Evolutionary conservation across 805 yeast species (phyloP).

Genomic region (Komagataella pastoris): DNA sequence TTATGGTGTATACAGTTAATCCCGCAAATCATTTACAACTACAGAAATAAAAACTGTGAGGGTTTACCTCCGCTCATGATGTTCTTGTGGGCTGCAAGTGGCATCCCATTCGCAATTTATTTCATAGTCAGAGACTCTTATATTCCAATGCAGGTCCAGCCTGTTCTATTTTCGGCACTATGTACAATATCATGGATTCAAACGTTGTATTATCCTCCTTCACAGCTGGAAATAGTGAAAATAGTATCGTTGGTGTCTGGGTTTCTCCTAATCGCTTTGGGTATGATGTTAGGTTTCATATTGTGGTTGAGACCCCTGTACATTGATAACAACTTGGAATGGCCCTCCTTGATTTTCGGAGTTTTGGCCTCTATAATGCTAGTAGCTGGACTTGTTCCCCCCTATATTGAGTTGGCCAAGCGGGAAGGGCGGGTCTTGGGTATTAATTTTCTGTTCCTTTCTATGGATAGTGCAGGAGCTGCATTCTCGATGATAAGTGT

Average conservation of each 20-base stretch:
- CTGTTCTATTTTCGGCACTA: slow-evolving; percentile 66
- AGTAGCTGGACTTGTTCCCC: slow-evolving; percentile 75
- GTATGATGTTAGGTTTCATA: slow-evolving; percentile 36
- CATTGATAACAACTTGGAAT: slow-evolving; percentile 22
- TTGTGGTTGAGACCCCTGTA: slow-evolving; percentile 52
- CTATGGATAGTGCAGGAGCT: slow-evolving; percentile 75
- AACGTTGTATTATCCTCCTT: slow-evolving; percentile 60
- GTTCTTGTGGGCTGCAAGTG: slow-evolving; percentile 71
- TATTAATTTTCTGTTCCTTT: slow-evolving; percentile 67
- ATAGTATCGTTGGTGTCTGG: slow-evolving; percentile 20
- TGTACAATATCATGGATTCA: slow-evolving; percentile 59
- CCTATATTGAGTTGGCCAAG: slow-evolving; percentile 73
- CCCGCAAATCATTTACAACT: slow-evolving; percentile 62
- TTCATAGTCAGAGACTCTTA: slow-evolving; percentile 60
- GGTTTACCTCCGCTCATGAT: slow-evolving; percentile 89
- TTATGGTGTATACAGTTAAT: slow-evolving; percentile 87
- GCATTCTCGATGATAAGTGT: slow-evolving; percentile 51
- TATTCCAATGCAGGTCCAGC: slow-evolving; percentile 75
- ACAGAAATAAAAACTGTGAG: slow-evolving; percentile 62
- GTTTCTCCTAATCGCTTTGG: slow-evolving; percentile 28
- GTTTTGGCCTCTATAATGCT: slow-evolving; percentile 64
- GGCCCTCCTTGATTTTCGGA: slow-evolving; percentile 80
- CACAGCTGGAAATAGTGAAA: slow-evolving; percentile 17
- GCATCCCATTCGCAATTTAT: slow-evolving; percentile 80
- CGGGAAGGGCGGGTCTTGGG: slow-evolving; percentile 81